Conservation (phyloP, 345 rosid genomes). For the Toxicodendron radicans region DNA sequence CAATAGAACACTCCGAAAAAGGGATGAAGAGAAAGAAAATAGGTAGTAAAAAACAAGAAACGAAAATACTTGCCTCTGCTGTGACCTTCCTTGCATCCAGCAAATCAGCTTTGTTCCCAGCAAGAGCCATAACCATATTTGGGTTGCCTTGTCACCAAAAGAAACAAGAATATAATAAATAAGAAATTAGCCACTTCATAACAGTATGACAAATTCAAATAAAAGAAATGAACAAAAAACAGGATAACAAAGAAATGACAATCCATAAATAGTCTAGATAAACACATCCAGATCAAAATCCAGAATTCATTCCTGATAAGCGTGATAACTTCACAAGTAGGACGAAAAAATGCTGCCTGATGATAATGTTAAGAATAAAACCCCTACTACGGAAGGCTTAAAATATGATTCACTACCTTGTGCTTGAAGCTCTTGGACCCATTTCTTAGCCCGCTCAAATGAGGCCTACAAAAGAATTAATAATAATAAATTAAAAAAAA, state of each 20-base stretch:
- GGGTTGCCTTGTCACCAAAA: slow-evolving; percentile 59
- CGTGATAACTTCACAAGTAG: not conserved
- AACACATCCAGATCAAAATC: not conserved
- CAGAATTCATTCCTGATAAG: not conserved
- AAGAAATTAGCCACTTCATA: not conserved
- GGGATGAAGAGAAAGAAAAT: not conserved
- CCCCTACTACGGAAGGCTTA: not conserved
- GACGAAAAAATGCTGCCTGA: slow-evolving; percentile 1
- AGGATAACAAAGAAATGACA: not conserved
- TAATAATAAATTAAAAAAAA: not conserved
- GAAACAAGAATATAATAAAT: slow-evolving; percentile 9
- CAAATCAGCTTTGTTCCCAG: slow-evolving; percentile 92
- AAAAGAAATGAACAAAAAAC: not conserved
- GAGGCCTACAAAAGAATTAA: slow-evolving; percentile 54
- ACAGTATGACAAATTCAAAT: not conserved
- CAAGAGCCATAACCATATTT: slow-evolving; percentile 90
- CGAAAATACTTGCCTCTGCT: slow-evolving; percentile 59
- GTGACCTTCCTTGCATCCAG: slow-evolving; percentile 75
- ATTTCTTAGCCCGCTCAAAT: slow-evolving; percentile 93
- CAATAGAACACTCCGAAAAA: not conserved
- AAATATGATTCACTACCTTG: slow-evolving; percentile 59
- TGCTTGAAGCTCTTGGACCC: slow-evolving; percentile 96
- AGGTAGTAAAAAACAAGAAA: slow-evolving; percentile 9
- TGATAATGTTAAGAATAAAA: not conserved
- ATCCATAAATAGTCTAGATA: not conserved